Conservation (phyloP, 306 rosid species). For the Comarum palustre region DNA sequence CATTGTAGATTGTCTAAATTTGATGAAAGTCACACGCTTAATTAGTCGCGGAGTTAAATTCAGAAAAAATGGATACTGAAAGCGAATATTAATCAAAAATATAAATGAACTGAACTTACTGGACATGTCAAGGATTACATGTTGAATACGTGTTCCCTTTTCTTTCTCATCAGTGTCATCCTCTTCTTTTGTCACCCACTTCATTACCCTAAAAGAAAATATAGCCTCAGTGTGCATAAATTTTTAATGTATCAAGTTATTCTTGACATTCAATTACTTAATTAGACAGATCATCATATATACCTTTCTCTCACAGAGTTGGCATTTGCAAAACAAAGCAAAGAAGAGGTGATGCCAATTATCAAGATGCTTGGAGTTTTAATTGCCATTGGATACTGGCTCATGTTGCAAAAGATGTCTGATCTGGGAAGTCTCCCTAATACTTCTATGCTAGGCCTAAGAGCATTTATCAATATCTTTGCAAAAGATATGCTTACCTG, state of each 20-base stretch:
- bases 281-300: not conserved
- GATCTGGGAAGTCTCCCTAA: slow-evolving; percentile 74
- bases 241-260: not conserved
- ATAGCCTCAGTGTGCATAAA: not conserved
- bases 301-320: slow-evolving; percentile 75
- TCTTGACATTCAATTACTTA: not conserved
- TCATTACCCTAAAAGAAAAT: slow-evolving; percentile 46
- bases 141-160: slow-evolving; percentile 35
- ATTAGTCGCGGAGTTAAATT: not conserved
- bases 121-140: slow-evolving; percentile 67
- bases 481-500: slow-evolving; percentile 77
- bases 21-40: not conserved
- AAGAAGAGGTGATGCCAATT: slow-evolving; percentile 62
- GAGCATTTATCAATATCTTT: slow-evolving; percentile 62
- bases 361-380: slow-evolving; percentile 55
- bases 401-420: slow-evolving; percentile 56
- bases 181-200: slow-evolving; percentile 48
- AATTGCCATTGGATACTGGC: slow-evolving; percentile 76
- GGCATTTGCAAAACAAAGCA: slow-evolving; percentile 87
- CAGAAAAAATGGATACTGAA: not conserved
- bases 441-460: slow-evolving; percentile 68
- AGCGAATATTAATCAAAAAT: not conserved
- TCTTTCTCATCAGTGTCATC: slow-evolving; percentile 32
- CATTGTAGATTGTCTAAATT: not conserved
- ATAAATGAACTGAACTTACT: slow-evolving; percentile 45